A percentile compares a stretch with the other conserved stretches of the same genome.
These are phyloP conservation scores for Phytophthora podocarpi DNA, from an alignment of 352 stramenopile species.

Conservation along the genomic window DNA sequence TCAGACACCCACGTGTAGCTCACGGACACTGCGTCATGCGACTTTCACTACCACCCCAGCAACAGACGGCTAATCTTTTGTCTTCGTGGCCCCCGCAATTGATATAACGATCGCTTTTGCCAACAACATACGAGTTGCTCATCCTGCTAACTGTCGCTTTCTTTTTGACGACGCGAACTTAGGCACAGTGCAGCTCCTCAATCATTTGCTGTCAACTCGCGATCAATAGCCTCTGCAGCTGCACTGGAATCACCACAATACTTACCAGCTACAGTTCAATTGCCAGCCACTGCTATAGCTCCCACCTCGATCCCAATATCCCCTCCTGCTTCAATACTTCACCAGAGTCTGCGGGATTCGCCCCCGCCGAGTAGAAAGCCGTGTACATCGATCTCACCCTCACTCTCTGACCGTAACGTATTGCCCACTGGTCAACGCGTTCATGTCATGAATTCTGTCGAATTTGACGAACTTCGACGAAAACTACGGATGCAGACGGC, in stretches of 20 bases:
- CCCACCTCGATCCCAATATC: neutral
- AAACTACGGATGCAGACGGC: slow-evolving; percentile 39
- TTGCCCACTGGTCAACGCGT: slow-evolving; percentile 22
- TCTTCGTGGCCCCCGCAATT: neutral
- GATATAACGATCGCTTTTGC: neutral
- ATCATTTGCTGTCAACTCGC: neutral
- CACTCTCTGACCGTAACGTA: neutral
- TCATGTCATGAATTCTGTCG: slow-evolving; percentile 19
- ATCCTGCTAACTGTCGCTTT: too few species aligned
- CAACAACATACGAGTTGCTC: too few species aligned
- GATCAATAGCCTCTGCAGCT: neutral
- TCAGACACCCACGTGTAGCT: neutral
- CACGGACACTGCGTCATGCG: neutral
- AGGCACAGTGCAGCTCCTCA: neutral
- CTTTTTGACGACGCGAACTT: neutral
- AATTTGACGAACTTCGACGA: slow-evolving; percentile 37
- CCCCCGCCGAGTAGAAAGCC: neutral
- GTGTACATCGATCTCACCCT: neutral
- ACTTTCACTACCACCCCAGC: neutral
- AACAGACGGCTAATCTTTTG: neutral
- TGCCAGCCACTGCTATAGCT: neutral
- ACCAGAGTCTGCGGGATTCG: neutral
- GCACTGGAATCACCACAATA: neutral
- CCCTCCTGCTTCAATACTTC: neutral
- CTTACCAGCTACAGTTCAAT: neutral